phyloP scores from a whole-genome alignment of 441 rosid species.

The Viola pubescens region DNA sequence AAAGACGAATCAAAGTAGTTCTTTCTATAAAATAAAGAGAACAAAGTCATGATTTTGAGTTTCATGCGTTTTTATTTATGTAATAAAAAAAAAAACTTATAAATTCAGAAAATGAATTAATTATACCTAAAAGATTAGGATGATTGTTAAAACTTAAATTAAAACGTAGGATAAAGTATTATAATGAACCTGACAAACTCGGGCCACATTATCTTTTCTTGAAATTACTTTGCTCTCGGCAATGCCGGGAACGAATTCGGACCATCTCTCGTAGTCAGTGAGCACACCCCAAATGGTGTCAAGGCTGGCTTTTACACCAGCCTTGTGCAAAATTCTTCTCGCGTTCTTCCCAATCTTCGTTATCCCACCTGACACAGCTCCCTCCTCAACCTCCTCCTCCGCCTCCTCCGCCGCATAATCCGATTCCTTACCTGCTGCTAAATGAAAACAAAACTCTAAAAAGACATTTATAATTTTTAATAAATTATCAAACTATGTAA shows the following conservation, averaged over 20 bases:
- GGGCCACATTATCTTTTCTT: constrained; percentile 58
- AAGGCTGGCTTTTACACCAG: constrained; percentile 57
- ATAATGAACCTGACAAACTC: constrained; percentile 54
- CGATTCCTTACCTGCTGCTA: no score
- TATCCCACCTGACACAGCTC: constrained; percentile 33
- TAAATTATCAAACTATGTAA: no score
- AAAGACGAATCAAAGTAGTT: not conserved
- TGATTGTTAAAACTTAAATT: no score
- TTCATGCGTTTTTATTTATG: no score
- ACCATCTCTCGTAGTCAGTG: constrained; percentile 73
- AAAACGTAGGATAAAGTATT: no score
- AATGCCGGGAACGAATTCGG: constrained; percentile 69
- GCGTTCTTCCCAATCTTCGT: constrained; percentile 54
- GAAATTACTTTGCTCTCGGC: constrained; percentile 71
- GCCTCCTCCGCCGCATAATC: no score
- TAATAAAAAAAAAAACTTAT: no score
- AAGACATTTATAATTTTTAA: no score
- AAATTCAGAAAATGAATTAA: no score
- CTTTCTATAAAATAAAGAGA: not conserved
- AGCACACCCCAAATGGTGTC: constrained; percentile 64
- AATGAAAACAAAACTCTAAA: no score
- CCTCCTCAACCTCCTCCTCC: no score
- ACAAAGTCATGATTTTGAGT: no score
- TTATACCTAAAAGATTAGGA: not conserved
- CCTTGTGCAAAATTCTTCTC: constrained; percentile 57